These are phyloP conservation scores for Mucor mucedo DNA, from an alignment of 371 early-diverging fungal genomes.

Conservation along the genomic window DNA sequence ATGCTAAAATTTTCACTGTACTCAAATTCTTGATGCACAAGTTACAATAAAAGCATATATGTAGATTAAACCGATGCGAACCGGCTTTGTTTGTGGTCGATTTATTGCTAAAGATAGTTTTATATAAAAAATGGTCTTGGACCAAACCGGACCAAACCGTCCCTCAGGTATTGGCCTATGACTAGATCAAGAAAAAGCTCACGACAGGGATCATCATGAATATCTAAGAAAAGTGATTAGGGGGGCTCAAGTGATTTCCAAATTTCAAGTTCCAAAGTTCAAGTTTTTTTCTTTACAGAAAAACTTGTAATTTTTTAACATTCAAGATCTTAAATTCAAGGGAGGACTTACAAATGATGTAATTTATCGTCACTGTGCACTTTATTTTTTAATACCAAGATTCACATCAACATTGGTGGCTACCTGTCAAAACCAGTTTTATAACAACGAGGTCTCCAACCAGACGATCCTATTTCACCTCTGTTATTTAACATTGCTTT, in stretches of 20 bases:
- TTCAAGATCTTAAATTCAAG: too few relatives aligned
- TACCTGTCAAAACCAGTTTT: neutral
- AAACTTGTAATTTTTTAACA: too few relatives aligned
- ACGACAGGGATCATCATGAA: slow-evolving; percentile 24
- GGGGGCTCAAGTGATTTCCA: too few relatives aligned
- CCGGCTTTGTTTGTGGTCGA: slow-evolving; percentile 10
- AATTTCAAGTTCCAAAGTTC: too few relatives aligned
- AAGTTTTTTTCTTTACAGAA: too few relatives aligned
- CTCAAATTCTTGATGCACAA: too few relatives aligned
- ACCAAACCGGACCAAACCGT: neutral
- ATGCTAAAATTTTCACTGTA: too few relatives aligned
- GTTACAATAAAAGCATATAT: too few relatives aligned
- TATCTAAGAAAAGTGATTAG: slow-evolving; percentile 10
- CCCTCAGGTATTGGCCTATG: neutral
- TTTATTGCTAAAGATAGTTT: slow-evolving; percentile 19
- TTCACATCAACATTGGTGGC: neutral
- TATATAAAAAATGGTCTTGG: neutral
- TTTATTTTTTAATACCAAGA: slow-evolving; percentile 9
- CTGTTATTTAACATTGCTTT: slow-evolving; percentile 29
- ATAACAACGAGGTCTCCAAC: slow-evolving; percentile 22
- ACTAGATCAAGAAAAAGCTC: slow-evolving; percentile 6
- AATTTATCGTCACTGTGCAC: neutral
- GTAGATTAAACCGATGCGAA: neutral
- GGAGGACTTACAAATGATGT: too few relatives aligned
- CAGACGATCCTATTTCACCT: slow-evolving; percentile 26